Evolutionary conservation across 2,329 filamentous ascomycete species (phyloP), one percentile per base, ranked within the genome.

Genomic region (Aspergillus pseudoglaucus): DNA sequence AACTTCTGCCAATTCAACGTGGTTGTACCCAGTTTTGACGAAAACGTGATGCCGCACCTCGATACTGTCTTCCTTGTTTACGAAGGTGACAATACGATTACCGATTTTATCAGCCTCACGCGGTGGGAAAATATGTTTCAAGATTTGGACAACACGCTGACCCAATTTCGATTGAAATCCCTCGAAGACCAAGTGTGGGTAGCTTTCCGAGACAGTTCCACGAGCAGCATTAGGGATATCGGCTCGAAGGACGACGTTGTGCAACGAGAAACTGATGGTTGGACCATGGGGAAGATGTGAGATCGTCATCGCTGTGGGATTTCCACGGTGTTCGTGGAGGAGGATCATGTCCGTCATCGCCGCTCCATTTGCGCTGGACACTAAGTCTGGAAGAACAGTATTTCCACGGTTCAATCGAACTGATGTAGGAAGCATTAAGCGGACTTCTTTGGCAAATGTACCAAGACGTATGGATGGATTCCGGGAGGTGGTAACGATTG

Each of bases 1-100:
- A 44, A 95, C 89, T 67, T 95, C 90, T 12, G 87, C 85, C 59
- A 95, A 71, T 68, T 95, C 90, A 2, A 97, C 88, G 49, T 85
- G 88, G 63, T 95, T 84, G 63, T 91, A 93, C 1, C 88, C 86
- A 0, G 93, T 97, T 66, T 88, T 85, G 15, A 98, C 91, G 64
- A 96, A 98, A 2, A 98, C 90, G 66, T 90, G 86, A 66, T 95
- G 89, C 3, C 93, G 81, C 41, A 98, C 87, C 70, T 98, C 91
- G 45, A 97, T 94, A 51, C 75, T 81, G 56, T 85, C 82, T 56
- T 95, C 90, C 46, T 93, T 87, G 60, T 95, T 96, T 68, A 91
- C 89, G 70, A 95, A 95, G 2, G 88, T 95, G 8, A 98, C 87
- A 0, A 98, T 85, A 54, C 93, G 78, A 60, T 84, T 94, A 40